Evolutionary conservation across 768 basidiomycete species (phyloP), one percentile per base, ranked within the genome.

Genomic region (Leccinellum albellum): DNA sequence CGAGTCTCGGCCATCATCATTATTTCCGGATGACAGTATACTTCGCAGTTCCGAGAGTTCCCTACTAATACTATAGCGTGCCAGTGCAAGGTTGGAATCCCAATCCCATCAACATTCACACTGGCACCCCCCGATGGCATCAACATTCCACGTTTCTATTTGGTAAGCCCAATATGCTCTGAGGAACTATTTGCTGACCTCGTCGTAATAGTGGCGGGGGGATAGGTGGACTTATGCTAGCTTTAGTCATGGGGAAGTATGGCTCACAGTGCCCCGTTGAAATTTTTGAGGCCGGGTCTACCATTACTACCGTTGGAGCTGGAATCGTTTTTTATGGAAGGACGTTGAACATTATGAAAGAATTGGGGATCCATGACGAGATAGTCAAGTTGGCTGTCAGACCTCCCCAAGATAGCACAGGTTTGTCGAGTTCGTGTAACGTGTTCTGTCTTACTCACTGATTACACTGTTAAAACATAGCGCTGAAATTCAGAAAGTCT

Each of bases 291-390:
- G 69, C 76, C 6, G 68, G 78, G 2, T 58, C 74, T 0, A 62
- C 64, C 21, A 70, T 81, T 31, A 70, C 72, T 3, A 75, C 78
- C 37, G 66, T 78, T 49, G 79, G 80, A 6, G 79, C 78, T n/a
- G 79, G 79, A 1, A 74, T 81, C 48, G 69, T 65, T 3, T 59
- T 85, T 8, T 84, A 76, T 61, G 75, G 75, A 20, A 78, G 82
- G 74, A 69, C 61, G 71, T 76, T 75, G 75, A 71, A 70, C 20
- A 70, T 77, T 4, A 57, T 80, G 59, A 65, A 73, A 31, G 62
- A 68, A 3, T 59, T 81, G 31, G 78, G 76, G 2, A 54, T 81
- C 13, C 69, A 74, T 15, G 69, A 75, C 8, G 76, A 74, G 20
- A 42, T 71, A 23, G 17, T 54, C 1, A 55, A 60, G 33, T 24